A percentile compares a stretch with the other conserved stretches of the same genome.
phyloP scores from a whole-genome alignment of 75 land plant genomes.

The Ceratopteris richardii region DNA sequence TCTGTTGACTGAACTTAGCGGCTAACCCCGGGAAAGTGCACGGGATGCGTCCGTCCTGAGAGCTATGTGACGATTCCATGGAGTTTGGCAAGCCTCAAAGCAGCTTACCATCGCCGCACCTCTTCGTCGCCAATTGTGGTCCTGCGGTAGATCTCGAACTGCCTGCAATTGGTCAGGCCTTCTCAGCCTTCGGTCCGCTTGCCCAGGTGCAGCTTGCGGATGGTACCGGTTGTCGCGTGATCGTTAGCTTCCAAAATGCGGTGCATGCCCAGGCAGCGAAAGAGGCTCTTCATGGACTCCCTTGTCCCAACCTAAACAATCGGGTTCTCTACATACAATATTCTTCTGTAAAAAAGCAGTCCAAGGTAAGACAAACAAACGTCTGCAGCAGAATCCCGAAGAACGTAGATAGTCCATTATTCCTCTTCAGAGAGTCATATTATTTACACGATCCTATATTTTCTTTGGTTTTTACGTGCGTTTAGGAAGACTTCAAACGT shows the following conservation, averaged over 20 bases:
- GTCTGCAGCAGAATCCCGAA: too few relatives aligned
- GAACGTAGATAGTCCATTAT: too few relatives aligned
- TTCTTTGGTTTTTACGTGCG: too few relatives aligned
- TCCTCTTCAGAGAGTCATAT: too few relatives aligned
- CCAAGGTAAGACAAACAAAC: too few relatives aligned
- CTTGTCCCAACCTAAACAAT: constrained; percentile 45
- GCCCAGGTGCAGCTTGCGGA: constrained; percentile 58
- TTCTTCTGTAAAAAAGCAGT: constrained; percentile 28
- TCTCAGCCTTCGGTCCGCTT: constrained; percentile 53
- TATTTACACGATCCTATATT: too few relatives aligned
- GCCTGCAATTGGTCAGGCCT: constrained; percentile 38
- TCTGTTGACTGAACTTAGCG: too few relatives aligned
- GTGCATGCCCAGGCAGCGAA: constrained; percentile 52
- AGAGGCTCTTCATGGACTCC: constrained; percentile 34
- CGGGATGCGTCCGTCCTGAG: too few relatives aligned
- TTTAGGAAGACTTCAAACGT: too few relatives aligned
- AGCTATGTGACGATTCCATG: too few relatives aligned
- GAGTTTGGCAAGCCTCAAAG: constrained; percentile 18
- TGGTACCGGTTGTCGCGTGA: constrained; percentile 64
- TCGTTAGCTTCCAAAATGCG: constrained; percentile 44
- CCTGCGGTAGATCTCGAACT: constrained; percentile 68
- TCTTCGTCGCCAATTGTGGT: constrained; percentile 94
- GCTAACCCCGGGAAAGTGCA: too few relatives aligned
- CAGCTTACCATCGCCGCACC: constrained; percentile 35
- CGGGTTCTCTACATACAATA: constrained; percentile 61